These are phyloP conservation scores for Nothophytophthora sp. DNA, from an alignment of 352 stramenopile genomes.

Conservation along the genomic window DNA sequence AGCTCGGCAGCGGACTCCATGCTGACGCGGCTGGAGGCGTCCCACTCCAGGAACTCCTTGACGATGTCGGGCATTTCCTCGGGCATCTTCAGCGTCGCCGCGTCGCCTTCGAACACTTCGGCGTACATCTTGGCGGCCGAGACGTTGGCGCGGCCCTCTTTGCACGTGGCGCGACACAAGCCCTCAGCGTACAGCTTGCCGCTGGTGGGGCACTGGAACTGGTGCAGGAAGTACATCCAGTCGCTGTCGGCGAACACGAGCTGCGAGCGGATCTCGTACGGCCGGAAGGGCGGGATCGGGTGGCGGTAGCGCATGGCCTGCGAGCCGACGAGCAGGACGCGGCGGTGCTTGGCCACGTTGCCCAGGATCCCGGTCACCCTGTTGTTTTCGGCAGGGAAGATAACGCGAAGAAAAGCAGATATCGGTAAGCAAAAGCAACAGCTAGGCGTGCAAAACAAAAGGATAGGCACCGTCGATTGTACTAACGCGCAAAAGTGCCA, in stretches of 20 bases:
- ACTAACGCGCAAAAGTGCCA: slow-evolving; percentile 79
- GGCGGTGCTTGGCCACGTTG: slow-evolving; percentile 48
- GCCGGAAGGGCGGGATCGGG: slow-evolving; percentile 53
- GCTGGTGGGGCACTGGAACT: slow-evolving; percentile 60
- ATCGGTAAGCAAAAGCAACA: not conserved
- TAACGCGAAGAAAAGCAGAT: not conserved
- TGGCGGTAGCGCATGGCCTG: slow-evolving; percentile 61
- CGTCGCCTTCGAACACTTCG: slow-evolving; percentile 26
- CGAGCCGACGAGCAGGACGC: slow-evolving; percentile 60
- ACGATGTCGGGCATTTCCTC: slow-evolving; percentile 47
- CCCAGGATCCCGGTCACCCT: slow-evolving; percentile 53
- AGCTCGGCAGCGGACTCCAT: slow-evolving; percentile 27
- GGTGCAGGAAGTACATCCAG: slow-evolving; percentile 63
- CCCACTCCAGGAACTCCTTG: slow-evolving; percentile 44
- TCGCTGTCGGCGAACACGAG: slow-evolving; percentile 46
- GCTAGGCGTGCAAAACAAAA: not conserved
- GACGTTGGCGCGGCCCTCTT: slow-evolving; percentile 15
- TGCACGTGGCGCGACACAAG: slow-evolving; percentile 37
- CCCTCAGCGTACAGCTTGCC: slow-evolving; percentile 65
- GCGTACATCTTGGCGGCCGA: slow-evolving; percentile 27
- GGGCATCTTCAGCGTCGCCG: slow-evolving; percentile 5
- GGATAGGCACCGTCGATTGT: not conserved
- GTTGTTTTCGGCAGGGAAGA: not conserved
- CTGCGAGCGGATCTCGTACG: slow-evolving; percentile 60
- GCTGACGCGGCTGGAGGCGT: slow-evolving; percentile 25